phyloP scores from a whole-genome alignment of 1,284 basidiomycete species.

The Cerrena zonata region DNA sequence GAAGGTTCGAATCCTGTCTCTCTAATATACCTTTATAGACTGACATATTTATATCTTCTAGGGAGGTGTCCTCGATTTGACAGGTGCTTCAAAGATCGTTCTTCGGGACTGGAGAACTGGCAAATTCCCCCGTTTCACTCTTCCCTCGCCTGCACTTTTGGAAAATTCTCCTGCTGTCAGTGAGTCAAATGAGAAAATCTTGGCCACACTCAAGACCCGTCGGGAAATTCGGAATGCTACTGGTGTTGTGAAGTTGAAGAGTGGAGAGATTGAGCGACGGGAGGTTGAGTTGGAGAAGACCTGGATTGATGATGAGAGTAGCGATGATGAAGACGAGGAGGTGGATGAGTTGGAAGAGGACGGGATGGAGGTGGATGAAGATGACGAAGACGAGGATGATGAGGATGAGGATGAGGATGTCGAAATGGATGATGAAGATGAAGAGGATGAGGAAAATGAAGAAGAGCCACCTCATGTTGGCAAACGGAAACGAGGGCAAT shows the following conservation, averaged over 20 bases:
- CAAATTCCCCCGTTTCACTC: constrained; percentile 74
- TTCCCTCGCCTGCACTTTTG: constrained; percentile 41
- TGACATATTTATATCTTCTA: constrained; percentile 27
- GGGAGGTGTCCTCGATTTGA: constrained; percentile 75
- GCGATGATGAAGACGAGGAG: constrained; percentile 6
- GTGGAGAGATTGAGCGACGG: constrained; percentile 1
- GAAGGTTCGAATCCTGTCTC: constrained; percentile 47
- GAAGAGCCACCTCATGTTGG: background rate
- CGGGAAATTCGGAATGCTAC: constrained; percentile 61
- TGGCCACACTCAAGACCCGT: constrained; percentile 46
- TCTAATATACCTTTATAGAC: constrained; percentile 1
- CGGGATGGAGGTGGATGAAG: background rate
- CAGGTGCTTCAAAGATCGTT: constrained; percentile 75
- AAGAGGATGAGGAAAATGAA: constrained; percentile 1
- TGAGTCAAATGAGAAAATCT: constrained; percentile 38
- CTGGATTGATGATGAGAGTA: constrained; percentile 6
- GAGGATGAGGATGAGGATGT: background rate
- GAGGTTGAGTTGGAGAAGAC: background rate
- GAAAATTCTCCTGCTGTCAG: constrained; percentile 13
- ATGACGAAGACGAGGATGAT: constrained; percentile 1
- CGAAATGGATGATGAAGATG: background rate
- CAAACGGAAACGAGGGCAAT: background rate
- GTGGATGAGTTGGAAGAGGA: constrained; percentile 5
- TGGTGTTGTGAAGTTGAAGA: constrained; percentile 25
- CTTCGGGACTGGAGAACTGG: constrained; percentile 87